Evolutionary conservation across 2,329 filamentous ascomycete species (phyloP), one percentile per base, ranked within the genome.

Genomic region (Colletotrichum liriopes): DNA sequence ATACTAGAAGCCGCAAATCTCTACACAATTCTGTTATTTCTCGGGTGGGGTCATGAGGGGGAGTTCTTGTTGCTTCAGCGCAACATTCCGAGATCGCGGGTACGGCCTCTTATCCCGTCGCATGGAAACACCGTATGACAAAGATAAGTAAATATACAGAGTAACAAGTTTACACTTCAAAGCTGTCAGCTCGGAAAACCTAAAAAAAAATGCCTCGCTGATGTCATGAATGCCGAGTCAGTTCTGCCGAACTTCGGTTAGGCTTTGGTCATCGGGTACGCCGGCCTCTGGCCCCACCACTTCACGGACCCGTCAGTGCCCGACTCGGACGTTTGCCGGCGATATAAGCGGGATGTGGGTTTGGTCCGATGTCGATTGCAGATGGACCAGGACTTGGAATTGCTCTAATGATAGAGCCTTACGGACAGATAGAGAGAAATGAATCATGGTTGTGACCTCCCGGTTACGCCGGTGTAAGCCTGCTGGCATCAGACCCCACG

Each of bases 181-280:
- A 2, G 52, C 6, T 12, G n/a, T 37, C 35, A 11, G 16, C 26
- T 32, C 20, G 35, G 14, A 23, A 1, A 5, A 9, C 5, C 3
- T 11, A n/a, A 2, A 5, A 37, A 18, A 20, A 47, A 41, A 59
- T 39, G 18, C 37, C 54, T 43, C 54, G 54, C 29, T 54, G 37
- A 60, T 60, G 29, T 41, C 47, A 56, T 32, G 11, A 29, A n/a
- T 12, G n/a, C 23, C 65, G 63, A 71, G 67, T 67, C 62, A 71
- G 23, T 52, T 52, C 23, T n/a, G 35, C 32, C 14, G 14, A 7
- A 52, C 49, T 18, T 49, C 23, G 9, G 20, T 55, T 37, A 56
- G 55, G 45, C 59, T 62, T 58, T 67, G 32, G 23, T 59, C 35
- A 16, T 52, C 64, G 56, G 63, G 16, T 47, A 62, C 29, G 29